phyloP scores from a whole-genome alignment of 2,329 filamentous ascomycete genomes.

The Dactylellina haptotyla region DNA sequence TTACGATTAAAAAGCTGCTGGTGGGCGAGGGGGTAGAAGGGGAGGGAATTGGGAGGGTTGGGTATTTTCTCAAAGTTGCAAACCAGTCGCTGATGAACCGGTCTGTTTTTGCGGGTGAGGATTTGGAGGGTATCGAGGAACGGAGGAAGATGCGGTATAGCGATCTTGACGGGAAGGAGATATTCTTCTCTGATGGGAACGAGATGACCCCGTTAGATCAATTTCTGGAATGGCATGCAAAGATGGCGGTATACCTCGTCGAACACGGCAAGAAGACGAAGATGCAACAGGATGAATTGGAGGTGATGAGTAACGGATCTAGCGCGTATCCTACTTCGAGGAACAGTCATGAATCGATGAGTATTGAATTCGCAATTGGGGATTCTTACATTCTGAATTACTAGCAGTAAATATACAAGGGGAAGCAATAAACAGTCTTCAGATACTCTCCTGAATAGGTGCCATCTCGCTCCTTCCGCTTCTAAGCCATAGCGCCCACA shows the following conservation, averaged over 20 bases:
- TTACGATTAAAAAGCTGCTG: constrained; percentile 11
- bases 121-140: constrained; percentile 6
- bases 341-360: too few species aligned
- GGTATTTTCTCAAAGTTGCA: constrained; percentile 4
- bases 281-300: background rate
- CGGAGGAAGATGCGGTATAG: constrained; percentile 11
- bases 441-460: constrained; percentile 37
- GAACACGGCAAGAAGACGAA: background rate
- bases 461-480: constrained; percentile 63
- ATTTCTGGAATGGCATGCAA: constrained; percentile 17
- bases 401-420: background rate
- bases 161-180: constrained; percentile 24
- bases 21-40: background rate
- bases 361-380: too few species aligned
- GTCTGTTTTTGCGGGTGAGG: constrained; percentile 19
- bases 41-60: background rate
- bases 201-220: constrained; percentile 1
- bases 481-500: constrained; percentile 67
- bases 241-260: constrained; percentile 3
- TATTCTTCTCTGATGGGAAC: constrained; percentile 3
- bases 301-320: background rate
- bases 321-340: too few species aligned
- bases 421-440: background rate
- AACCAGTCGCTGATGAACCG: constrained; percentile 5
- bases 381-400: background rate